A percentile compares a stretch with the other conserved stretches of the same genome.
Evolutionary conservation across 257 asterid species (phyloP).

Genomic region (Solanum neorickii): DNA sequence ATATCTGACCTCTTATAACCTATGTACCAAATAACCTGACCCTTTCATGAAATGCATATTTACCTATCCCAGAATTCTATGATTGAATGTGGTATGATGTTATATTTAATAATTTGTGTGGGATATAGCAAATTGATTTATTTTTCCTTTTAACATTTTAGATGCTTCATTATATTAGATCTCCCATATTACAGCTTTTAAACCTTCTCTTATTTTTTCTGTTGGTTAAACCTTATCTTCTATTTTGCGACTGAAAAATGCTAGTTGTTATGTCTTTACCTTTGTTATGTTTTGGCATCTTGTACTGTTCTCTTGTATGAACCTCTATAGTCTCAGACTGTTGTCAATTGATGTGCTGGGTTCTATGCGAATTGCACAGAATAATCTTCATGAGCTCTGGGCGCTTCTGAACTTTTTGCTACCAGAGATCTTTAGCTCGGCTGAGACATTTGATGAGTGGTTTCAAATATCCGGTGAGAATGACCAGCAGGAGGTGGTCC

Average conservation of each 20-base stretch:
- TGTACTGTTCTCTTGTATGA: neutral
- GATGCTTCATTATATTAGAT: neutral
- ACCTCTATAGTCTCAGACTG: neutral
- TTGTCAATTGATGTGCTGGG: neutral
- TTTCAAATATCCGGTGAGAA: slow-evolving; percentile 98
- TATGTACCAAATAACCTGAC: neutral
- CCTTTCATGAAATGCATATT: neutral
- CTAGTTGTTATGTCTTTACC: neutral
- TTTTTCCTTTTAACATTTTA: neutral
- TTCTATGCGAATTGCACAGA: slow-evolving; percentile 36
- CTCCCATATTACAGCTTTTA: neutral
- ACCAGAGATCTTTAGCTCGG: slow-evolving; percentile 97
- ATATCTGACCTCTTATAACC: neutral
- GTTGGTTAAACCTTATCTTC: neutral
- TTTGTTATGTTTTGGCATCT: neutral
- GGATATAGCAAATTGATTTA: neutral
- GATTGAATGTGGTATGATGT: neutral
- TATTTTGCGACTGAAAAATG: neutral
- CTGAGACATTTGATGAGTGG: slow-evolving; percentile 99
- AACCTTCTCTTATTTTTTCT: neutral
- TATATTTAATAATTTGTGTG: neutral
- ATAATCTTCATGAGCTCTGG: slow-evolving; percentile 99
- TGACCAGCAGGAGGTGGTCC: slow-evolving; percentile 99
- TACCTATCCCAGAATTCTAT: neutral
- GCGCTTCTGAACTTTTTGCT: slow-evolving; percentile 93